phyloP scores from a whole-genome alignment of 2,329 filamentous ascomycete species.

The Pseudogymnoascus sp. region DNA sequence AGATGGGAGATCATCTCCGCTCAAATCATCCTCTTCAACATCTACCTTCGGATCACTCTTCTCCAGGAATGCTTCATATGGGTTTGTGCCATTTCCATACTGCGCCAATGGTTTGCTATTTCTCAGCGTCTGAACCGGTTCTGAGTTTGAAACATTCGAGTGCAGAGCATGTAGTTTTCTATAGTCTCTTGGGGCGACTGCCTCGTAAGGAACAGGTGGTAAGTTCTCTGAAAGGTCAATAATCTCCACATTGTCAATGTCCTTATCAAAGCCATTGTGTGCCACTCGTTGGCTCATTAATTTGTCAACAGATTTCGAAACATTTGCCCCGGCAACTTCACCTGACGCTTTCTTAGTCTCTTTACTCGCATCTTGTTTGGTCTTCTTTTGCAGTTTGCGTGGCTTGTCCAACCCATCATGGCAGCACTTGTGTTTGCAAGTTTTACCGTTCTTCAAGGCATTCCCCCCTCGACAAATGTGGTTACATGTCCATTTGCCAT shows the following conservation, averaged over 20 bases:
- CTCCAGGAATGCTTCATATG: slow-evolving; percentile 20
- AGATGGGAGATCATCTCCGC: slow-evolving; percentile 34
- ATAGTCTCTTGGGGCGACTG: slow-evolving; percentile 22
- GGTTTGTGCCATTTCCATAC: slow-evolving; percentile 20
- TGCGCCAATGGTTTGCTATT: slow-evolving; percentile 25
- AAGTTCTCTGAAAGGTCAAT: slow-evolving; percentile 24
- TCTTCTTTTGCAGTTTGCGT: slow-evolving; percentile 14
- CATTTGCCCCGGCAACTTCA: not conserved
- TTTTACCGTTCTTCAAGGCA: slow-evolving; percentile 32
- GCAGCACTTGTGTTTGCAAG: slow-evolving; percentile 67
- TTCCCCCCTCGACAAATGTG: slow-evolving; percentile 50
- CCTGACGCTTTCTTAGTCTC: not conserved
- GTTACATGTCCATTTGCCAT: slow-evolving; percentile 68
- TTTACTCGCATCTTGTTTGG: not conserved
- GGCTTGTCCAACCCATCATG: slow-evolving; percentile 62
- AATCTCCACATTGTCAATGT: slow-evolving; percentile 20
- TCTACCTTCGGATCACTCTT: slow-evolving; percentile 11
- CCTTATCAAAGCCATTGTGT: not conserved
- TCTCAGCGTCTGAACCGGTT: slow-evolving; percentile 17
- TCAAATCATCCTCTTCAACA: slow-evolving; percentile 19
- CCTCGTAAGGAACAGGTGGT: slow-evolving; percentile 16
- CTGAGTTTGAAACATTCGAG: slow-evolving; percentile 22
- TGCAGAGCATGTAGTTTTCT: slow-evolving; percentile 28
- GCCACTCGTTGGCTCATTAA: not conserved
- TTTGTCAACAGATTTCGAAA: not conserved